phyloP scores from a whole-genome alignment of 1,139 yeast species.

The Pichia sp. region DNA sequence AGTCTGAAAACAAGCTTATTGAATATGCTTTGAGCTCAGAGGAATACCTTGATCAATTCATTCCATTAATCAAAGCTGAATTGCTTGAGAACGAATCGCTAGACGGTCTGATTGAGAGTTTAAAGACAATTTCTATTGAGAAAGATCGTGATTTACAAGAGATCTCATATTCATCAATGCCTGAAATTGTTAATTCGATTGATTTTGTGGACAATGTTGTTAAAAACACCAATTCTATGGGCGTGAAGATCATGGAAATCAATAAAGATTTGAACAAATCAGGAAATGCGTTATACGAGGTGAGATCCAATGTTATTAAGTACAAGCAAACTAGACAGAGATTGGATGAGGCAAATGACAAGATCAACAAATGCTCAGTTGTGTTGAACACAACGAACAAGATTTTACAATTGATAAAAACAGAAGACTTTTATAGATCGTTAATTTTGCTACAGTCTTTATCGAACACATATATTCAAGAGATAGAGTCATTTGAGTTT shows the following conservation, averaged over 20 bases:
- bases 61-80: slow-evolving; percentile 72
- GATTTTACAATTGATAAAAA: slow-evolving; percentile 72
- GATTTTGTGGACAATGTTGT: slow-evolving; percentile 32
- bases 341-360: slow-evolving; percentile 54
- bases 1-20: slow-evolving; percentile 16
- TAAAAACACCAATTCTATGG: slow-evolving; percentile 44
- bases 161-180: slow-evolving; percentile 55
- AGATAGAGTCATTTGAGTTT: slow-evolving; percentile 69
- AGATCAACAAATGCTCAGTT: slow-evolving; percentile 63
- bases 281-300: slow-evolving; percentile 52
- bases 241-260: slow-evolving; percentile 47
- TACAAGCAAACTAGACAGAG: slow-evolving; percentile 51
- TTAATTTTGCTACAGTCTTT: slow-evolving; percentile 75
- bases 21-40: slow-evolving; percentile 45
- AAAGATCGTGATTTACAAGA: slow-evolving; percentile 60
- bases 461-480: slow-evolving; percentile 54
- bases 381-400: slow-evolving; percentile 82
- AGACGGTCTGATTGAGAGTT: slow-evolving; percentile 44
- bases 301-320: slow-evolving; percentile 47
- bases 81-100: slow-evolving; percentile 42
- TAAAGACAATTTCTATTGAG: slow-evolving; percentile 40
- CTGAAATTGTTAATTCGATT: slow-evolving; percentile 45
- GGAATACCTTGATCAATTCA: slow-evolving; percentile 71
- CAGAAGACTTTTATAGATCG: slow-evolving; percentile 77
- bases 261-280: slow-evolving; percentile 50